Conservation (phyloP, 495 filamentous ascomycete species). For the Saxispiralis lemnorum region DNA sequence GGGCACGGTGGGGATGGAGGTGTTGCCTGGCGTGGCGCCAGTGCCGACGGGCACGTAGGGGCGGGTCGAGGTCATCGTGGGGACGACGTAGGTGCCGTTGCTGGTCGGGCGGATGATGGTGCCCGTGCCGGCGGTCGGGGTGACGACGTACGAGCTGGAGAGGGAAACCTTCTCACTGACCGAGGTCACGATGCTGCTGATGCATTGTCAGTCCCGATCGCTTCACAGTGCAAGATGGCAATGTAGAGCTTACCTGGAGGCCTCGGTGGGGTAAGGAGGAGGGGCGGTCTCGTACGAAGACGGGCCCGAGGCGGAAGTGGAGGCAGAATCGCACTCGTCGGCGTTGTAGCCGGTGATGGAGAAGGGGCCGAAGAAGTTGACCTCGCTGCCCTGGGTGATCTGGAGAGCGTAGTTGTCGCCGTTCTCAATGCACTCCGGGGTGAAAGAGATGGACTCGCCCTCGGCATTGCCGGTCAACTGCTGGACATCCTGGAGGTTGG, state of each 20-base stretch:
- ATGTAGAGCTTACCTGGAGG: neutral
- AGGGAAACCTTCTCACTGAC: neutral
- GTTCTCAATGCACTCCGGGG: conserved; percentile 13
- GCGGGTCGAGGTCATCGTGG: conserved; percentile 15
- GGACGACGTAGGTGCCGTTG: no score
- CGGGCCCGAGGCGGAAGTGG: neutral
- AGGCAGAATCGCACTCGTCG: conserved; percentile 4
- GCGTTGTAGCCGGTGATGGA: conserved; percentile 15
- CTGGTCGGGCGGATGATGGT: conserved; percentile 13
- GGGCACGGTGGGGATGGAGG: no score
- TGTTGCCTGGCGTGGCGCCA: no score
- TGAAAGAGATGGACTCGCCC: conserved; percentile 18
- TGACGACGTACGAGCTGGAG: no score
- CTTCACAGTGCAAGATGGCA: neutral
- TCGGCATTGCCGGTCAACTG: conserved; percentile 17
- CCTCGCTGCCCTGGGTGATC: conserved; percentile 19
- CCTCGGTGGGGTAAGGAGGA: neutral
- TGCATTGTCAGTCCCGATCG: conserved; percentile 3
- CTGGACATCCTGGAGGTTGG: conserved; percentile 15
- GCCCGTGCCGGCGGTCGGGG: conserved; percentile 8
- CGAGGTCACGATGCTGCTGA: conserved; percentile 5
- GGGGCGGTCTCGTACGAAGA: conserved; percentile 1
- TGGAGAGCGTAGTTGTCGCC: conserved; percentile 21
- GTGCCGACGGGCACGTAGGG: neutral
- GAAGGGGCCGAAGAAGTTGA: conserved; percentile 25